These are phyloP conservation scores for Paspalum vaginatum DNA, from an alignment of 176 grass and related monocot species.

Conservation along the genomic window DNA sequence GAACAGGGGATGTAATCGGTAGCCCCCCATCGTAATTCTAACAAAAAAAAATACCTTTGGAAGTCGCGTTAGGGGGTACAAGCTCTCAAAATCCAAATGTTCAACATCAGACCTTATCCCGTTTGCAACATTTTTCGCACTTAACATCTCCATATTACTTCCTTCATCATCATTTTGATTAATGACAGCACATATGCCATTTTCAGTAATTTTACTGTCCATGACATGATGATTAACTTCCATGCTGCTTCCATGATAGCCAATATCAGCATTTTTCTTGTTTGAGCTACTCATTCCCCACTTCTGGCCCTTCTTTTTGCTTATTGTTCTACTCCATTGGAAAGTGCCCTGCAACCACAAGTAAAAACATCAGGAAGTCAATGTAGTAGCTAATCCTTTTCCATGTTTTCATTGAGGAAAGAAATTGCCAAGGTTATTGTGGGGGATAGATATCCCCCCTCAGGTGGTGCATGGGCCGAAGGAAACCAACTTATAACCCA, in stretches of 20 bases:
- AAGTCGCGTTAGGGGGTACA: conserved; percentile 69
- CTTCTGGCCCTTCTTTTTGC: conserved; percentile 94
- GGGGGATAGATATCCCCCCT: no score
- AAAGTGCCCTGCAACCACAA: conserved; percentile 65
- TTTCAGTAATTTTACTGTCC: conserved; percentile 31
- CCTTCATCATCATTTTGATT: conserved; percentile 28
- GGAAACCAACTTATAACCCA: no score
- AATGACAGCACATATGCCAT: conserved; percentile 12
- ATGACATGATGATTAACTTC: conserved; percentile 32
- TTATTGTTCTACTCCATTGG: conserved; percentile 78
- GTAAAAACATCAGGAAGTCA: conserved; percentile 20
- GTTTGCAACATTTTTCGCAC: conserved; percentile 45
- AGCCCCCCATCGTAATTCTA: neutral
- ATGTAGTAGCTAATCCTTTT: conserved; percentile 10
- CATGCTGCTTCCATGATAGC: conserved; percentile 24
- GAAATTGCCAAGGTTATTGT: neutral
- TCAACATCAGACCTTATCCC: conserved; percentile 49
- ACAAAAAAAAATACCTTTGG: conserved; percentile 65
- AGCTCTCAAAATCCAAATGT: conserved; percentile 64
- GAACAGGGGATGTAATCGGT: neutral
- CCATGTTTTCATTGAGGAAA: neutral
- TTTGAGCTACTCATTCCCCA: conserved; percentile 63
- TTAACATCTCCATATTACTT: conserved; percentile 36
- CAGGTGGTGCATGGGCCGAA: no score
- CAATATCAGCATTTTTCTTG: conserved; percentile 31